Evolutionary conservation across 2,329 filamentous ascomycete species (phyloP), one percentile per base, ranked within the genome.

Genomic region (Septoria petroselini): DNA sequence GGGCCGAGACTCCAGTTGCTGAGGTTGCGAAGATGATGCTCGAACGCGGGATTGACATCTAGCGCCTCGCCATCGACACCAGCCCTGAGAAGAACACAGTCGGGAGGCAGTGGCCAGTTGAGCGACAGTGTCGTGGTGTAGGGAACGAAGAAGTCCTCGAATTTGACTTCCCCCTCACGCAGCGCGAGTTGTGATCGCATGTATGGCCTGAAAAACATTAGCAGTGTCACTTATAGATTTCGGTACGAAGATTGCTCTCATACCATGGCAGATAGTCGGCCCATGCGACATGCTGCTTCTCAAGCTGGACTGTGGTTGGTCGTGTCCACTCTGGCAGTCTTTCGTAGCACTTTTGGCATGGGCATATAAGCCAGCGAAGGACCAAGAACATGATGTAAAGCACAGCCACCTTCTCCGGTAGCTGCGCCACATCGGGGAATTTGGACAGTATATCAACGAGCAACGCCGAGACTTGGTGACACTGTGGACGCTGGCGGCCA

Each of bases 301-400:
- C 76, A 12, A 88, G 70, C 65, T 95, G 89, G 5, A 77, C 77
- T 0, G 79, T 75, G 1, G 78, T 73, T 1, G 90, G 89, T 0
- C 77, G 78, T 31, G 84, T 71, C 82, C 86, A 95, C 3, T 82
- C 75, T 0, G 90, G 89, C 8, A 95, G 71, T 3, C 85, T 78
- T 18, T 88, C 81, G 67, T 86, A 91, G 70, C 90, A 94, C 59
- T 90, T 85, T 53, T 78, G 77, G 0, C 87, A 88, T 0, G 89
- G 88, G 21, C 81, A 81, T 49, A 95, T 85, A 65, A 88, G 83
- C 88, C 90, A 95, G 34, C 73, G 70, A 84, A 93, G 88, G 56
- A 90, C 66, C 25, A 91, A 77, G 69, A 94, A 95, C 87, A 95
- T 94, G 64, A 85, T 74, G 66, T 91, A 94, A 6, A 95, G 76